Evolutionary conservation across 352 stramenopile genomes (phyloP).

Genomic region (Paralagenidium karlingii): DNA sequence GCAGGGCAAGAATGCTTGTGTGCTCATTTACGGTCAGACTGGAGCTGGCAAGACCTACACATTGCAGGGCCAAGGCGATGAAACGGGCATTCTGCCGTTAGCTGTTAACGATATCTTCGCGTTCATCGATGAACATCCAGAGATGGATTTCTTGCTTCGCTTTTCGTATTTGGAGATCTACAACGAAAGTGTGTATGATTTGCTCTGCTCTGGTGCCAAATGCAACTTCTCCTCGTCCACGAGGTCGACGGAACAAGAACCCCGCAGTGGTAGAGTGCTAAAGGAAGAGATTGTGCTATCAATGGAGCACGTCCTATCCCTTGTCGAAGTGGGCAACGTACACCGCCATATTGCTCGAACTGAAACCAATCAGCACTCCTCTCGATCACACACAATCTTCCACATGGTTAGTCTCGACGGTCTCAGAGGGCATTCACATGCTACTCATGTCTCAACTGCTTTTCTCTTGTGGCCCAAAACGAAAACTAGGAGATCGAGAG

Average conservation of each 20-base stretch:
- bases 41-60: slow-evolving; percentile 79
- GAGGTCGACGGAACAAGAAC: slow-evolving; percentile 8
- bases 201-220: slow-evolving; percentile 67
- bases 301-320: slow-evolving; percentile 69
- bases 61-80: slow-evolving; percentile 43
- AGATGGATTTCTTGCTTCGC: slow-evolving; percentile 51
- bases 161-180: slow-evolving; percentile 98
- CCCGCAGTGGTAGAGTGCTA: slow-evolving; percentile 27
- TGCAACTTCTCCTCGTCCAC: slow-evolving; percentile 46
- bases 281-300: slow-evolving; percentile 67
- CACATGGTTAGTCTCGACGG: slow-evolving; percentile 45
- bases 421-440: too few species aligned
- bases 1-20: slow-evolving; percentile 72
- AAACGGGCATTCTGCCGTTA: slow-evolving; percentile 77
- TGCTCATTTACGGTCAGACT: slow-evolving; percentile 90
- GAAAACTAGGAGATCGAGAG: not conserved
- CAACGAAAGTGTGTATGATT: slow-evolving; percentile 95
- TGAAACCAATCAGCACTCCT: slow-evolving; percentile 69
- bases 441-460: slow-evolving; percentile 5
- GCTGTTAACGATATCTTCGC: slow-evolving; percentile 83
- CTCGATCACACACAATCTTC: slow-evolving; percentile 64
- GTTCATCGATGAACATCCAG: slow-evolving; percentile 42
- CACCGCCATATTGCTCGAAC: slow-evolving; percentile 67
- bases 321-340: slow-evolving; percentile 70
- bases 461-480: not conserved